Evolutionary conservation across 2,329 filamentous ascomycete species (phyloP), one percentile per base, ranked within the genome.

Genomic region (Teratosphaeria zuluensis): DNA sequence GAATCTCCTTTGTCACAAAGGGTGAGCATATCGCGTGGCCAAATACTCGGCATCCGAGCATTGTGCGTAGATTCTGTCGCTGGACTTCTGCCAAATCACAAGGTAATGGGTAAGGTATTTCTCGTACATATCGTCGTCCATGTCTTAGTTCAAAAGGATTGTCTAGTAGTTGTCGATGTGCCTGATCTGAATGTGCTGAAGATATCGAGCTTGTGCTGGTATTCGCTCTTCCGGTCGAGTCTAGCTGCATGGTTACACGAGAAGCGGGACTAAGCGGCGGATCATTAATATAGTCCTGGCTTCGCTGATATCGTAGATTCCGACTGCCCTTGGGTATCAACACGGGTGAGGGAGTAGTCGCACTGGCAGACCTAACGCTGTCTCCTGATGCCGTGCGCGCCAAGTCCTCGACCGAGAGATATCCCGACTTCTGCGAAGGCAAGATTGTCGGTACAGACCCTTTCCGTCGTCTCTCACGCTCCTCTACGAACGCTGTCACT

Each of bases 71-170:
- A 54, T 86, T 91, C 74, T 96, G 92, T 59, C 92, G 84, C 74
- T 96, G 90, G 54, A 95, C 82, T 75, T 96, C 92, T 48, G 86
- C 79, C 48, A 96, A 81, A 75, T 96, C 92, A 75, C 88, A 87
- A 46, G 92, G 92, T 1, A 96, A 79, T n/a, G 90, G 90, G 68
- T 97, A 96, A 7, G 84, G 76, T 32, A 89, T 77, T 68, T 95
- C 89, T 69, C 88, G 84, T 63, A 95, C 82, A 74, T 92, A 96
- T 53, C 87, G 87, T 59, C 91, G 87, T 56, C 90, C 90, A 76
- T 94, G 87, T 68, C 87, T 85, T 63, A 86, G 76, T 64, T 88
- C 68, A 56, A 63, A 69, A 3, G 65, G 62, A 9, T 61, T 38
- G 31, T 53, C 58, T 16, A 63, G 42, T 16, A 62, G 46, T 19